Conservation (phyloP, 2,329 filamentous ascomycete genomes). For the Lachnum nothofagi region DNA sequence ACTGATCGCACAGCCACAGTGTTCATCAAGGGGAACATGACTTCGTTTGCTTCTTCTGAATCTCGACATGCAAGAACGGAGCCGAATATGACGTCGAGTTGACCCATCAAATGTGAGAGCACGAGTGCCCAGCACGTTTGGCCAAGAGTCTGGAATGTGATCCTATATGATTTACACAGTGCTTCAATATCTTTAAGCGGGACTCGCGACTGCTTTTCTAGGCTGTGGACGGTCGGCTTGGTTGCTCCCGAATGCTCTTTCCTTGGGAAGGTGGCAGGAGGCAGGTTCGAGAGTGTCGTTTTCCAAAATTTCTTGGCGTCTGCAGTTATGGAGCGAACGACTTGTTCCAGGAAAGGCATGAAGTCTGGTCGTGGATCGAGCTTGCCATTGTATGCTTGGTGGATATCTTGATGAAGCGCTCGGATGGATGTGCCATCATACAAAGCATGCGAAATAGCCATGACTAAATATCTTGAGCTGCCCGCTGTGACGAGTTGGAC, state of each 20-base stretch:
- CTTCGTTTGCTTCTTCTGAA: conserved; percentile 57
- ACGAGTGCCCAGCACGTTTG: conserved; percentile 72
- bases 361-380: conserved; percentile 43
- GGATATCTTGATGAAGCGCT: conserved; percentile 67
- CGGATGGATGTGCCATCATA: conserved; percentile 85
- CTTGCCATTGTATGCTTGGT: conserved; percentile 53
- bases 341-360: conserved; percentile 48
- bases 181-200: conserved; percentile 39
- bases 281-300: conserved; percentile 54
- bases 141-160: conserved; percentile 73
- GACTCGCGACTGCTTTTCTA: conserved; percentile 43
- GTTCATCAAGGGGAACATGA: conserved; percentile 90
- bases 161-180: conserved; percentile 60
- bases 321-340: conserved; percentile 34
- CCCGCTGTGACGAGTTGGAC: conserved; percentile 39
- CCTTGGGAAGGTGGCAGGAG: conserved; percentile 37
- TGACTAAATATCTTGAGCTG: conserved; percentile 41
- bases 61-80: conserved; percentile 82
- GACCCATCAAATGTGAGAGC: conserved; percentile 56
- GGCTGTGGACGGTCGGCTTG: conserved; percentile 33
- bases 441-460: conserved; percentile 79
- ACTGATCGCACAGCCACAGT: conserved; percentile 71
- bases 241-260: conserved; percentile 16
- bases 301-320: conserved; percentile 64
- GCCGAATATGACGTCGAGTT: conserved; percentile 75